Conservation (phyloP, 2,329 filamentous ascomycete genomes). For the Celoporthe dispersa region DNA sequence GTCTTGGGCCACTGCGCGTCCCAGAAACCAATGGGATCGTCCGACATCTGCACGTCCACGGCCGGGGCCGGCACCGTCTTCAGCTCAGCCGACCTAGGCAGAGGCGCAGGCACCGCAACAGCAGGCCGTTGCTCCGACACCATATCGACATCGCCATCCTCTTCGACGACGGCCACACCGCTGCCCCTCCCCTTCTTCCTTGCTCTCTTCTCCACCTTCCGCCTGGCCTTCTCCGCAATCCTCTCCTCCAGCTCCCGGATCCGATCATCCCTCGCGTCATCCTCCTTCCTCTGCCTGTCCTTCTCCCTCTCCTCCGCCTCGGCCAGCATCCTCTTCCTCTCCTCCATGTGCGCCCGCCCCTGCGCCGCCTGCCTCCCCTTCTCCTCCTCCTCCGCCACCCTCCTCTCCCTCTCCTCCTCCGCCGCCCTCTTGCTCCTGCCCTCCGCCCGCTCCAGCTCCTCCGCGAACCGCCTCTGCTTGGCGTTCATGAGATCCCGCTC, state of each 20-base stretch:
- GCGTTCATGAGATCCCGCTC: constrained; percentile 76
- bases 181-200: constrained; percentile 45
- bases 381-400: constrained; percentile 37
- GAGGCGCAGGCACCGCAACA: constrained; percentile 5
- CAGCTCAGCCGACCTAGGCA: constrained; percentile 16
- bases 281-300: constrained; percentile 40
- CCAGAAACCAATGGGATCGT: constrained; percentile 28
- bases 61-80: constrained; percentile 20
- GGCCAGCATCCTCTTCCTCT: constrained; percentile 45
- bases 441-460: constrained; percentile 83
- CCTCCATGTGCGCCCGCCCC: constrained; percentile 42
- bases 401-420: constrained; percentile 37
- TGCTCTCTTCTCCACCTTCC: constrained; percentile 49
- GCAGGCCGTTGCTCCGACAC: not conserved
- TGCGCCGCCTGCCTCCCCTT: constrained; percentile 41
- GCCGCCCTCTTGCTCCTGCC: constrained; percentile 64
- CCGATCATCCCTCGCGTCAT: constrained; percentile 38
- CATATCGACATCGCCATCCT: constrained; percentile 10
- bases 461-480: constrained; percentile 75
- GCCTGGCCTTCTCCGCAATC: constrained; percentile 45
- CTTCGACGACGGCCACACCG: constrained; percentile 2
- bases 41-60: constrained; percentile 28
- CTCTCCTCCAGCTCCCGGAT: constrained; percentile 50
- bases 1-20: constrained; percentile 39
- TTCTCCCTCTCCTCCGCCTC: constrained; percentile 48